phyloP scores from a whole-genome alignment of 148 eudicot species.

The Polygonum maritimum region DNA sequence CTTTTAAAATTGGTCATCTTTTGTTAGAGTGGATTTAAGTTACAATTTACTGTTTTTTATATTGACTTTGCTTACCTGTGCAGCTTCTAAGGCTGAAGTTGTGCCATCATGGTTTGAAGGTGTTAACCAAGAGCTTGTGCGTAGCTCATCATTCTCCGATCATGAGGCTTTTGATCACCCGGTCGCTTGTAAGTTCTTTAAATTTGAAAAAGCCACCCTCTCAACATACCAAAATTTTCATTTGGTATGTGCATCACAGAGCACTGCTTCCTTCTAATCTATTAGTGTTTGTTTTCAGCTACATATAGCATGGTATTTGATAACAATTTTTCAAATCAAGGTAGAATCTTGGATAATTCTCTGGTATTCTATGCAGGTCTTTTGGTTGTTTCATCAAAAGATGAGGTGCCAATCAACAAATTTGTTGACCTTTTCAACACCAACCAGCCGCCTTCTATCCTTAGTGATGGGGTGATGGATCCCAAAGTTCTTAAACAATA shows the following conservation, averaged over 20 bases:
- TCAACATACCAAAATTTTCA: neutral
- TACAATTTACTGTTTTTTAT: neutral
- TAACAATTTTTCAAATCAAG: neutral
- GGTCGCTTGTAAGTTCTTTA: constrained; percentile 68
- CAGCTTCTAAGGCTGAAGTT: constrained; percentile 49
- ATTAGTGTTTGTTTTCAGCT: neutral
- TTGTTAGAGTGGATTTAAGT: neutral
- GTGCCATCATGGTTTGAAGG: constrained; percentile 76
- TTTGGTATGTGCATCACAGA: neutral
- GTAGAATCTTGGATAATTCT: neutral
- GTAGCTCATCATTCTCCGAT: constrained; percentile 73
- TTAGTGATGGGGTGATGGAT: constrained; percentile 89
- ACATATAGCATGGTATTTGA: neutral
- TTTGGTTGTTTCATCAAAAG: constrained; percentile 84
- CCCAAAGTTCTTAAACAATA: constrained; percentile 85
- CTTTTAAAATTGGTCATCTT: neutral
- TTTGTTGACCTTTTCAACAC: constrained; percentile 83
- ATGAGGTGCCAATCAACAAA: constrained; percentile 67
- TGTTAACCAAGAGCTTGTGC: constrained; percentile 83
- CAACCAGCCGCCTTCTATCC: constrained; percentile 70
- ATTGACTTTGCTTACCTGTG: constrained; percentile 16
- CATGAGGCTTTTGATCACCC: constrained; percentile 99
- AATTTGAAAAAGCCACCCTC: neutral
- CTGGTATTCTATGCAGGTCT: constrained; percentile 53
- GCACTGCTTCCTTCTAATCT: neutral